phyloP scores from a whole-genome alignment of 352 stramenopile genomes.

The Blastocystis sp. region DNA sequence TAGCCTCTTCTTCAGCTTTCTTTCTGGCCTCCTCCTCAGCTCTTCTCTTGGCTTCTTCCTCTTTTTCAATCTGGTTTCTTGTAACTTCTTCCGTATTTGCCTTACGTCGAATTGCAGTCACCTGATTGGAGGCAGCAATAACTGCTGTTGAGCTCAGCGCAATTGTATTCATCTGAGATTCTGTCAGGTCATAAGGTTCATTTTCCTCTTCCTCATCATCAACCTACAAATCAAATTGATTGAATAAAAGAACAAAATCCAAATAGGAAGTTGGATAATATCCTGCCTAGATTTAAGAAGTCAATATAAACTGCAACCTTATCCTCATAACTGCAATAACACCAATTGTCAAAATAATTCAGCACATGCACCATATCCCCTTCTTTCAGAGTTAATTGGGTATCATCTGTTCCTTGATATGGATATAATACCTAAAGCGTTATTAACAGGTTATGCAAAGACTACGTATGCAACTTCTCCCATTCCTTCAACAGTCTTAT shows the following conservation, averaged over 20 bases:
- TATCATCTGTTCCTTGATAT: neutral
- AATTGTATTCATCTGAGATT: neutral
- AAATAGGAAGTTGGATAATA: conserved; percentile 56
- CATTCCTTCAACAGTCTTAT: neutral
- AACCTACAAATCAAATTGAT: neutral
- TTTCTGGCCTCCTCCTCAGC: neutral
- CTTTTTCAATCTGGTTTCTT: neutral
- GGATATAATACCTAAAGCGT: conserved; percentile 11
- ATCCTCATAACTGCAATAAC: neutral
- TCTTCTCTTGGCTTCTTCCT: neutral
- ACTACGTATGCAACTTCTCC: neutral
- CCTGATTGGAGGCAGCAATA: neutral
- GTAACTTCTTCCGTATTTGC: neutral
- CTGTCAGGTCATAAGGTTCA: neutral
- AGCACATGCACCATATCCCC: neutral
- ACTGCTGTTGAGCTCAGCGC: neutral
- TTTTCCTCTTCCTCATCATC: conserved; percentile 1
- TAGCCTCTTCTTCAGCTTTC: neutral
- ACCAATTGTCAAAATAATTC: neutral
- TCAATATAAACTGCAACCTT: neutral
- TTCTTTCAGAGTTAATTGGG: neutral
- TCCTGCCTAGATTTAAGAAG: neutral
- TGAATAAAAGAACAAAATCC: neutral
- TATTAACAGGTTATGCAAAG: neutral
- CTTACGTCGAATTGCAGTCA: neutral